Base-by-base conservation (phyloP, 2,329 filamentous ascomycete genomes). In the Ophiostoma populinum region DNA sequence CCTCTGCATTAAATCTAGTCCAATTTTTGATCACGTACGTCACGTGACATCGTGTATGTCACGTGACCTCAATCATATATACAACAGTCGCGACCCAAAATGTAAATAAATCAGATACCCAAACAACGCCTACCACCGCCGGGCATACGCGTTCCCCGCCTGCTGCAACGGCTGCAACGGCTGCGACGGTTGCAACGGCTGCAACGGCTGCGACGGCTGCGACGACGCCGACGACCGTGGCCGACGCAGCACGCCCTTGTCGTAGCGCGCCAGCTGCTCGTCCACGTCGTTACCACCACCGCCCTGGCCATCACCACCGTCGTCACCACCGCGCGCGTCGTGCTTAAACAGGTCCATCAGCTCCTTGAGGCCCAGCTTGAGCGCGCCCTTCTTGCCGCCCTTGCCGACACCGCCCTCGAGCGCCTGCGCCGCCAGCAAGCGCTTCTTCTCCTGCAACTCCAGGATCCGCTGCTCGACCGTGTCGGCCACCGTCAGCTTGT, bases 391-490 rank as follows among this genome's bases (percentile, higher is more conserved):
- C 50, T 71, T 70, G 42, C 65, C 34, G 29, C 29, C 25, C 30
- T 32, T 32, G 20, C 4, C 18, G 51, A 74, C 70, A 44, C 74
- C 76, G 42, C 75, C 75, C 55, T 94, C 90, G 39, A 98, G 90
- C 10, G 90, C 82, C 42, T 86, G 76, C 49, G 83, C 77, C n/a
- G 90, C 87, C 10, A 98, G 68, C 47, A 83, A 73, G 9, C 90
- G 74, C 61, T 98, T 98, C 56, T 85, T 83, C 43, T 93, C 79
- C 56, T 98, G 90, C 16, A 98, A 68, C 41, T 80, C 82, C n/a
- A 95, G 62, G 47, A 98, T 98, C 39, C 86, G 75, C 55, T 87
- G 85, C 61, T 98, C 90, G 37, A 98, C 87, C 0, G 80, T 86
- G 45, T 78, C 67, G 44, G 72, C 70, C 41, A 98, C 76, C 3